Conservation (phyloP, 2,329 filamentous ascomycete genomes). For the Annulohypoxylon truncatum region DNA sequence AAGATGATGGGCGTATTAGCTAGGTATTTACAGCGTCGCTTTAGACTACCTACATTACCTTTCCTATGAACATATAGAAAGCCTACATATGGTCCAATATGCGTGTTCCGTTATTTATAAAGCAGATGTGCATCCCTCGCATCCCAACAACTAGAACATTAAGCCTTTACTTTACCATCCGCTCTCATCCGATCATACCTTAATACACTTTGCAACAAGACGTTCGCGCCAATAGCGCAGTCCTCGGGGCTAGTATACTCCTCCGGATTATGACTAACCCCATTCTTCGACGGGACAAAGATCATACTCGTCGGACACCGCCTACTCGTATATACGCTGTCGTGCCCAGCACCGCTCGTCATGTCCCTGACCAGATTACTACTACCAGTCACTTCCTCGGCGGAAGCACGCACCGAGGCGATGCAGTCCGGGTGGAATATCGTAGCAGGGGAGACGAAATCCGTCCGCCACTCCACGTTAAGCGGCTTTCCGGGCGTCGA, state of each 20-base stretch:
- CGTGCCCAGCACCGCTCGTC: constrained; percentile 58
- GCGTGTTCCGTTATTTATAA: neutral
- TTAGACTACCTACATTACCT: too few relatives aligned
- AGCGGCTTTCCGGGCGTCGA: constrained; percentile 40
- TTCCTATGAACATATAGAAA: neutral
- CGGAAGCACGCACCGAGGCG: constrained; percentile 69
- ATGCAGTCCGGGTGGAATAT: constrained; percentile 77
- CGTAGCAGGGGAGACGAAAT: constrained; percentile 71
- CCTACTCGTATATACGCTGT: constrained; percentile 69
- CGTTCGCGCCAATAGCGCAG: constrained; percentile 64
- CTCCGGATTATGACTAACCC: constrained; percentile 71
- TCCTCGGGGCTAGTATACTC: constrained; percentile 71
- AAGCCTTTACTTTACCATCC: neutral
- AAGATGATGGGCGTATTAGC: neutral
- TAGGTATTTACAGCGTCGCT: neutral
- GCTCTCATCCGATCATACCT: constrained; percentile 52
- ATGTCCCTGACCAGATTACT: constrained; percentile 54
- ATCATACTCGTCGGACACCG: constrained; percentile 74
- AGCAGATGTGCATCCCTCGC: neutral
- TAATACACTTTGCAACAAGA: constrained; percentile 58
- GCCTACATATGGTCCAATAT: neutral
- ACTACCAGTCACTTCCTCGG: constrained; percentile 66
- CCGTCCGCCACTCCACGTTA: constrained; percentile 62
- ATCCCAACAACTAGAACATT: neutral
- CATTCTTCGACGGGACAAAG: constrained; percentile 72